Evolutionary conservation across 169 alveolate species (phyloP).

Genomic region (Babesia sp.): DNA sequence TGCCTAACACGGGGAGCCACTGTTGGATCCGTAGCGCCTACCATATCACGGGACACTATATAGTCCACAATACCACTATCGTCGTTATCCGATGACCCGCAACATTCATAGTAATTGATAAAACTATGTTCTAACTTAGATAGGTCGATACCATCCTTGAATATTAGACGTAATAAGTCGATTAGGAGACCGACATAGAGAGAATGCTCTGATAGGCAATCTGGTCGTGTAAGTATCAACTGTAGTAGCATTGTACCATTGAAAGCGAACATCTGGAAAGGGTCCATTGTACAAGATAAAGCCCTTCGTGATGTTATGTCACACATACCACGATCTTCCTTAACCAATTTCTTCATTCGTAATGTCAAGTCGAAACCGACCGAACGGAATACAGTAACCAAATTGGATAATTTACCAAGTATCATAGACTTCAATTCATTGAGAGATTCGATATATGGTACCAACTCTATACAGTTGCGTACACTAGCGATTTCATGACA

Average conservation of each 20-base stretch:
- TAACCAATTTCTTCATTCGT: neutral
- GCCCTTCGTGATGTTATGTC: neutral
- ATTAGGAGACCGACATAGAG: conserved; percentile 34
- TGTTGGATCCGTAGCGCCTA: neutral
- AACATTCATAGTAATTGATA: conserved; percentile 26
- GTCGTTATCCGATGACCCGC: neutral
- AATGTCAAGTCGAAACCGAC: neutral
- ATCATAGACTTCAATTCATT: conserved; percentile 18
- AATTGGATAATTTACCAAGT: conserved; percentile 5
- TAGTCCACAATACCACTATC: conserved; percentile 5
- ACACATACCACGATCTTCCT: neutral
- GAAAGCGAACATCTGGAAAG: conserved; percentile 30
- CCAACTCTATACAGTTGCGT: conserved; percentile 26
- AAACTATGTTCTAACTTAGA: conserved; percentile 13
- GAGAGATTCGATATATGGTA: conserved; percentile 28
- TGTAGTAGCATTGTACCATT: conserved; percentile 32
- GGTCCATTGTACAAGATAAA: neutral
- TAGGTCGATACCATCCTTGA: neutral
- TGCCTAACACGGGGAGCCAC: neutral
- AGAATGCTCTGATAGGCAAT: conserved; percentile 19
- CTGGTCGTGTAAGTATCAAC: conserved; percentile 16
- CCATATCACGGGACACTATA: conserved; percentile 5
- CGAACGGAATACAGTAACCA: conserved; percentile 8
- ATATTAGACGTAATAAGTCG: conserved; percentile 8
- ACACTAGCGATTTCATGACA: conserved; percentile 29